Conservation (phyloP, 371 early-diverging fungal species). For the Coemansia sp. region DNA sequence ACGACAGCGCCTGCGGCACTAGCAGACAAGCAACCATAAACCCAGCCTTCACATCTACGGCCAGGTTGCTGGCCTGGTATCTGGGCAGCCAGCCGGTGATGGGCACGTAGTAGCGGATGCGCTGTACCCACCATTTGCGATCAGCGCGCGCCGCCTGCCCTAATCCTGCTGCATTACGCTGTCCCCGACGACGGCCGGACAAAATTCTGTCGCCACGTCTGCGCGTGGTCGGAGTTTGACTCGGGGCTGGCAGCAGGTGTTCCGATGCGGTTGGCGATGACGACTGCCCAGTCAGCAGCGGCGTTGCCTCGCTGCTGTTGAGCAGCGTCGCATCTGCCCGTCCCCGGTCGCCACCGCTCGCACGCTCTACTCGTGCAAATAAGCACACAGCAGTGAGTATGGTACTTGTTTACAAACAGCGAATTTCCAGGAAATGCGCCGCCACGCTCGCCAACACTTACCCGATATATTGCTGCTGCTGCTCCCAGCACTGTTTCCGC, state of each 20-base stretch:
- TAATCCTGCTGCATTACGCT: constrained; percentile 9
- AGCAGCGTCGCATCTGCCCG: neutral
- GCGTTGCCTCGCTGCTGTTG: constrained; percentile 15
- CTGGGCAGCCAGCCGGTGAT: constrained; percentile 83
- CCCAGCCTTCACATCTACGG: constrained; percentile 77
- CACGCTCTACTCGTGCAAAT: constrained; percentile 1
- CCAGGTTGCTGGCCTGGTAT: constrained; percentile 54
- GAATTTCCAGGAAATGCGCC: neutral
- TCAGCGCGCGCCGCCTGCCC: constrained; percentile 6
- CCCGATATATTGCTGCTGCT: constrained; percentile 3
- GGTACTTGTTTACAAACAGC: too few relatives aligned
- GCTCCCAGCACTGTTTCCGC: constrained; percentile 1
- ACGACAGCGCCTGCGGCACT: constrained; percentile 87
- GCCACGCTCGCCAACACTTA: neutral
- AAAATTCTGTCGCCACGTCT: neutral
- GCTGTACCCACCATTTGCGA: constrained; percentile 45
- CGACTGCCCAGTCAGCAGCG: constrained; percentile 16
- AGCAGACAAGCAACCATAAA: constrained; percentile 84
- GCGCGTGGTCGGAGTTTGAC: constrained; percentile 11
- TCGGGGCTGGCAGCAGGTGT: constrained; percentile 16
- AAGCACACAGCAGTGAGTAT: neutral
- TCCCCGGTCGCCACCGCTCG: neutral
- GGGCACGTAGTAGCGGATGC: constrained; percentile 89
- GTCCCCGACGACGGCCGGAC: constrained; percentile 14
- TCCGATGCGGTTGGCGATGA: constrained; percentile 11